Evolutionary conservation across 164 flowering plant genomes (phyloP), one percentile per base, ranked within the genome.

Genomic region (Stephania japonica): DNA sequence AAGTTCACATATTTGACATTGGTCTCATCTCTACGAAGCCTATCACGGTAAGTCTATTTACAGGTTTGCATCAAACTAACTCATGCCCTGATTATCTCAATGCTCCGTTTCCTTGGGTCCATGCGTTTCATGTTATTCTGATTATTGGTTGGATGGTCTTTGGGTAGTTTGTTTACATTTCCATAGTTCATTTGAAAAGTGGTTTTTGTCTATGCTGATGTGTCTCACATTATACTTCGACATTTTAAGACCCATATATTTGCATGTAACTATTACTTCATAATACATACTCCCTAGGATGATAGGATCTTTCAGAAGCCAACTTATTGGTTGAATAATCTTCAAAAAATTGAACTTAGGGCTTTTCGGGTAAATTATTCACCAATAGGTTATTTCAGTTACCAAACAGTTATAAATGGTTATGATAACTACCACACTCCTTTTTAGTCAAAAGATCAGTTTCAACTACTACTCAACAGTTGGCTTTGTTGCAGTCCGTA

Each of bases 11-110:
- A 13, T 95, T 75, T 82, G 97, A 95, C 72, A 84, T 95, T 80
- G 87, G 92, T 71, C 89, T 85, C 71, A 62, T 86, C 69, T 91
- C 99, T 77, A 80, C 90, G 32, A 80, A 87, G 70, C 97, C 99
- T 49, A 74, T 81, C 73, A 87, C 86, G 77, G 99, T 93, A 77
- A 88, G 90, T 84, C 70, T 73, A 49, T 42, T 47, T 75, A 26
- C 61, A 65, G 42, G 10, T 24, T 64, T 65, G 50, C 19, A 13
- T 53, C 71, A 72, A 43, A 26, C 14, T 62, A 66, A 24, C 41
- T 49, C 26, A 53, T 27, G 23, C 50, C 2, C 56, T 19, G 23
- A 49, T 14, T 67, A 50, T 12, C 23, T 67, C 41, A 65, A 73
- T 38, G 50, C 44, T 16, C 62, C 59, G n/a, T 56, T 56, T 56